Base-by-base conservation (phyloP, 805 yeast genomes). In the Starmerella stellata region DNA sequence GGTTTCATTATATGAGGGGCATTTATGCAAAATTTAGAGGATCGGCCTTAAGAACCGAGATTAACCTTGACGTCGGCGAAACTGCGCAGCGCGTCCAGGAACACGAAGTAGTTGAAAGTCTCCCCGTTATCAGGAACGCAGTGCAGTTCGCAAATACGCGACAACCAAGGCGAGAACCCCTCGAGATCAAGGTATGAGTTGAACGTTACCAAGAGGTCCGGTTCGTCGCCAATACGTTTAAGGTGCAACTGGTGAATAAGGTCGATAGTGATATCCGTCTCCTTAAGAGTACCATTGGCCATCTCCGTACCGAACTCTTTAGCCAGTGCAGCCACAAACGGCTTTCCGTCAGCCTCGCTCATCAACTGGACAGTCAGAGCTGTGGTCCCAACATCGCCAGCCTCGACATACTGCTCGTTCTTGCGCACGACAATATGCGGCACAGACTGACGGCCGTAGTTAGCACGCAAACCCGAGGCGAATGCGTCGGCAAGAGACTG, bases 131-230 rank as follows among this genome's bases (percentile, higher is more conserved):
- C 94, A 2, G 78, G 77, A 53, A 82, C 87, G 80, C 92, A 79
- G 59, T 75, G 85, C 52, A 90, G 72, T 54, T 90, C 98, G 5
- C 83, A 71, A 38, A 92, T 68, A 45, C 98, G 70, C 27, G 82
- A 72, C 54, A 87, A 96, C 98, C 98, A 90, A 21, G 98, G 98
- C 17, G 96, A 96, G 57, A 75, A 90, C 15, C 93, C 95, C 58
- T 83, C 93, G 36, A 90, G 66, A 55, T 83, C 93, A 45, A 90
- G 64, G 11, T 67, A 65, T n/a, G 95, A 93, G 17, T 82, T 82
- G 56, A 87, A 90, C 38, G 79, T 61, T 23, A 90, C 64, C 35
- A 90, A 63, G 45, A 90, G 66, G 55, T 90, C 98, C 0, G 98
- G 96, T 55, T 90, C 98, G n/a, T 66, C 67, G 1, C 94, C 90